Evolutionary conservation across 345 rosid genomes (phyloP), one percentile per base, ranked within the genome.

Genomic region (Eucalyptus brandiana): DNA sequence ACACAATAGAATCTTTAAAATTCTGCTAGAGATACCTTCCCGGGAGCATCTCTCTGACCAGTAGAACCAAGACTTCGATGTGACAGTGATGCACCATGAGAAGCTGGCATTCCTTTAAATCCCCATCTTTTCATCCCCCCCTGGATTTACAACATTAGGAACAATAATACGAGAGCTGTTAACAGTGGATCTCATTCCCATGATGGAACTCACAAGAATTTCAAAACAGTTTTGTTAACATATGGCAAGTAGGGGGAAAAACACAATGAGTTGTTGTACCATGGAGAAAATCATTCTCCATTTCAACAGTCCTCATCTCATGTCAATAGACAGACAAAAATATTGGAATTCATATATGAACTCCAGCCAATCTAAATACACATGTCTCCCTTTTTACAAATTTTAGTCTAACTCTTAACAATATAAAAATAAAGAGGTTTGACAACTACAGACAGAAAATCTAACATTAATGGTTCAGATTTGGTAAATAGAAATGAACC

Each of bases 1-100:
- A 40, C 83, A 76, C 85, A 40, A 40, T 76, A 40, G 16, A 76
- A 76, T 76, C 47, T 76, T 40, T 76, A 40, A 76, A 28, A 40
- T 76, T 37, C 18, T 15, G 89, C 87, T 87, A 88, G 86, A 92
- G 91, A 80, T 86, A 97, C 99, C 98, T 93, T 98, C 87, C 99
- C 99, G 17, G 96, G 96, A 90, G 95, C 95, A 93, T 97, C 99
- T 93, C 99, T 95, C 94, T 97, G 99, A 86, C 99, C 98, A 42
- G 99, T 97, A 86, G 99, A 98, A 90, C 99, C 99, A 90, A 87
- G 62, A 87, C 94, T 93, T 90, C 99, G 92, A 93, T 98, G 99
- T 30, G 96, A 89, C 80, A 93, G 86, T 89, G 99, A 98, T 60
- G 94, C 91, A 92, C 99, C 99, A 92, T 98, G 99, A 88, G 97